Evolutionary conservation across 768 basidiomycete genomes (phyloP).

Genomic region (Bullera alba): DNA sequence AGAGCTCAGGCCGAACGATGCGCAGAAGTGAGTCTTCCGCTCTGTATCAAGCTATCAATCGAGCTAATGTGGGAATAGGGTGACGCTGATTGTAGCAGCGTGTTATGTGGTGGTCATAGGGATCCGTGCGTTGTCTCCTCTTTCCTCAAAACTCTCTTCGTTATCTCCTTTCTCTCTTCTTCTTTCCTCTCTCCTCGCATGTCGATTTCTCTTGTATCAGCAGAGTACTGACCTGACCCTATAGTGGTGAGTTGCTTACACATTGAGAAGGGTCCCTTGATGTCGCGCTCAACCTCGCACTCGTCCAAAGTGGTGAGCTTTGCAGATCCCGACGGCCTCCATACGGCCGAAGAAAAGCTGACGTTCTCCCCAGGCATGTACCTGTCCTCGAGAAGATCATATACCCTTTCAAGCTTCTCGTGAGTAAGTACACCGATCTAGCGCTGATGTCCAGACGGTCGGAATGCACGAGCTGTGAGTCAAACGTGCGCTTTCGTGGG

Average conservation of each 20-base stretch:
- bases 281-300: background rate
- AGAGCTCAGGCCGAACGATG: constrained; percentile 19
- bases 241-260: constrained; percentile 10
- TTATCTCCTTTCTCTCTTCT: too few species aligned
- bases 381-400: constrained; percentile 38
- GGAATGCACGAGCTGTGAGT: constrained; percentile 43
- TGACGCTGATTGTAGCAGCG: constrained; percentile 42
- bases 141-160: background rate
- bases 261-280: too few species aligned
- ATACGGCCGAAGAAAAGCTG: background rate
- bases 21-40: constrained; percentile 21
- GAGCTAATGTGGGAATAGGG: constrained; percentile 12
- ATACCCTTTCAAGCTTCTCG: constrained; percentile 46
- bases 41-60: background rate
- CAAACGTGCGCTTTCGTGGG: background rate
- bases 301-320: constrained; percentile 5
- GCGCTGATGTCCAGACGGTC: constrained; percentile 25
- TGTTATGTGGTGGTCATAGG: constrained; percentile 41
- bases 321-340: background rate
- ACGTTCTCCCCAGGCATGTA: constrained; percentile 12
- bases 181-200: background rate
- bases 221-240: background rate
- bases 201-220: background rate
- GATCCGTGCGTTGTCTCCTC: constrained; percentile 26
- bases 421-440: constrained; percentile 5